Base-by-base conservation (phyloP, 257 asterid genomes). In the Solanum ossicruentum region DNA sequence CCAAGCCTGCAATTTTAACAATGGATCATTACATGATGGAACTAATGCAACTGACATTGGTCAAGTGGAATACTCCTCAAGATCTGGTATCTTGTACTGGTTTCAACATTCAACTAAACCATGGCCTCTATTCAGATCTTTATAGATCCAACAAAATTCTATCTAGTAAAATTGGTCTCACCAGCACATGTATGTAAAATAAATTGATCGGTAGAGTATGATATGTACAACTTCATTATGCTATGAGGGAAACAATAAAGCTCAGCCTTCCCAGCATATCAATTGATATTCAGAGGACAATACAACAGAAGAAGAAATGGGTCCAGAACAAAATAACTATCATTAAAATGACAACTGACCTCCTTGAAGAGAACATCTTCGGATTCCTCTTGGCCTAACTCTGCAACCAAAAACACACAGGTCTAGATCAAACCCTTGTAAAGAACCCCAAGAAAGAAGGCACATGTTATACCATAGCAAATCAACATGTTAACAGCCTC, bases 331-430 rank as follows among this genome's bases (percentile, higher is more conserved):
- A 58, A 61, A 84, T 75, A 69, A 72, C 63, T 23, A 57, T 78
- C 54, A n/a, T 20, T 43, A 65, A 81, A 80, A 61, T 61, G 54
- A 85, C 17, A 75, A 36, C 91, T 23, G 11, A 95, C 99, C 98
- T 95, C 97, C 92, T 96, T 96, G 83, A 97, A 97, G 84, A 88
- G 95, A 90, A 95, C 95, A 86, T 97, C 99, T 88, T 97, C 97
- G 0, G 93, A 88, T 87, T 97, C 99, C 91, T 94, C 99, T 88
- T 87, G 91, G 88, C 96, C 93, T 89, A 97, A 83, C 87, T 92
- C 98, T 96, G 98, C 90, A 91, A 85, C 86, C 86, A 92, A 90
- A 89, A 70, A 84, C 28, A 72, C 41, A 80, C 41, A 83, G 63
- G 56, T 78, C 83, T 78, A 41, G 17, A 84, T 67, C 81, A 16